Percentiles rank a stretch among this genome's conserved stretches.
Evolutionary conservation across 1,139 yeast genomes (phyloP).

Genomic region (Nakaseomyces delphensis): DNA sequence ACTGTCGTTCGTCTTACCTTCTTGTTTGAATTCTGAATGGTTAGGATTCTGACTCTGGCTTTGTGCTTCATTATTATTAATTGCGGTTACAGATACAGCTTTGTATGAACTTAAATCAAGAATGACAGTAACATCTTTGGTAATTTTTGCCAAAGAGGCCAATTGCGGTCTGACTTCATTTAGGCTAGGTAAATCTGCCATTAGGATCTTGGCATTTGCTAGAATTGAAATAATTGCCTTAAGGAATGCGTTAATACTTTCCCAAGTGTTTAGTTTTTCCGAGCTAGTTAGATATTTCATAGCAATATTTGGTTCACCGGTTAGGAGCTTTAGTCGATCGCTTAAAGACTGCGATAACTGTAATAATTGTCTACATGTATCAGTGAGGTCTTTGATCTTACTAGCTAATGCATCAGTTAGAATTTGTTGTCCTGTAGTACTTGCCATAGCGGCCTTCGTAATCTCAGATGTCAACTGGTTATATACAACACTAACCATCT

Average conservation of each 20-base stretch:
- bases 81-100: conserved; percentile 20
- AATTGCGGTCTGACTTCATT: conserved; percentile 74
- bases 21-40: background rate
- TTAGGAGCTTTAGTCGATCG: conserved; percentile 40
- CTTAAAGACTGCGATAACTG: conserved; percentile 67
- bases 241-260: conserved; percentile 72
- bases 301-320: conserved; percentile 34
- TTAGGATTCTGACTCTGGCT: background rate
- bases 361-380: conserved; percentile 70
- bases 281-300: conserved; percentile 40
- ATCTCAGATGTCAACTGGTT: conserved; percentile 72
- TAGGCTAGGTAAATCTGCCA: conserved; percentile 68
- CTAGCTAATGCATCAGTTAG: conserved; percentile 42
- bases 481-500: conserved; percentile 72
- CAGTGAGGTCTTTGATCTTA: conserved; percentile 69
- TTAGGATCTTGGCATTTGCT: conserved; percentile 75
- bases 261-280: conserved; percentile 72
- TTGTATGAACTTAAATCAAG: conserved; percentile 56
- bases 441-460: conserved; percentile 56
- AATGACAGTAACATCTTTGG: conserved; percentile 81
- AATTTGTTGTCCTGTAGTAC: conserved; percentile 27
- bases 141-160: conserved; percentile 74
- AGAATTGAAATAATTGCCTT: conserved; percentile 77
- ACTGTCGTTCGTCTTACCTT: background rate
- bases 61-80: background rate